These are phyloP conservation scores for Sporisorium exsertum DNA, from an alignment of 1,284 basidiomycete species.

Conservation along the genomic window DNA sequence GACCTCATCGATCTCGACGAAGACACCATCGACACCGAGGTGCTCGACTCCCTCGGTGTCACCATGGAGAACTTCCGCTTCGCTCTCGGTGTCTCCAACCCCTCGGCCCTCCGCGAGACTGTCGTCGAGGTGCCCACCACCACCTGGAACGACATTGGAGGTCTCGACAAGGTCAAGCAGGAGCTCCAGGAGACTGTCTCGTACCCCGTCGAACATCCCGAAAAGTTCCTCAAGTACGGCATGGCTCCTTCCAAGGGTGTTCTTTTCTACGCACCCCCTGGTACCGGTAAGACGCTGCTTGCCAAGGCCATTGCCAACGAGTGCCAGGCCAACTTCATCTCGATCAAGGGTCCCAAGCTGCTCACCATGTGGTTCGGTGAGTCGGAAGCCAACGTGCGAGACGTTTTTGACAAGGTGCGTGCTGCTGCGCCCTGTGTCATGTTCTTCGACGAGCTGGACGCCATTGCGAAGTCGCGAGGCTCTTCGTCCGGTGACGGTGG, in stretches of 20 bases:
- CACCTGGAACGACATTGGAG: conserved; percentile 99
- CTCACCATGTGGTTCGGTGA: conserved; percentile 99
- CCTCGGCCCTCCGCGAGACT: conserved; percentile 95
- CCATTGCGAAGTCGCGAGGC: conserved; percentile 96
- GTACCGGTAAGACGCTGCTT: conserved; percentile 94
- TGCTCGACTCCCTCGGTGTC: conserved; percentile 92
- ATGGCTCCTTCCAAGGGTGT: conserved; percentile 99
- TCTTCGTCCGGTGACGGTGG: conserved; percentile 84
- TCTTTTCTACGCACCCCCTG: conserved; percentile 94
- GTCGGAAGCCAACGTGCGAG: conserved; percentile 98
- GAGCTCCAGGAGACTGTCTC: conserved; percentile 99
- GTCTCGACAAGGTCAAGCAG: conserved; percentile 98
- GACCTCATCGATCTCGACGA: conserved; percentile 82
- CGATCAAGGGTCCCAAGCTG: conserved; percentile 94
- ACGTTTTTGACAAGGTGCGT: conserved; percentile 99
- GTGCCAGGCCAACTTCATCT: conserved; percentile 98
- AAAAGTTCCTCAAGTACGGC: conserved; percentile 99
- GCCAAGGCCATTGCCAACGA: conserved; percentile 99
- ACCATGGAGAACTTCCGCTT: conserved; percentile 99
- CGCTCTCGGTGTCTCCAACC: conserved; percentile 91
- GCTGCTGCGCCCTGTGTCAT: conserved; percentile 98
- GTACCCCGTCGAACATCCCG: conserved; percentile 99
- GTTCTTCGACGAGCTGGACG: conserved; percentile 99
- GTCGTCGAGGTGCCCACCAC: conserved; percentile 95
- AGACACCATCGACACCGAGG: conserved; percentile 96